A percentile compares a stretch with the other conserved stretches of the same genome.
Evolutionary conservation across 2,329 filamentous ascomycete species (phyloP).

Genomic region (Rhytidhysteron rufulum): DNA sequence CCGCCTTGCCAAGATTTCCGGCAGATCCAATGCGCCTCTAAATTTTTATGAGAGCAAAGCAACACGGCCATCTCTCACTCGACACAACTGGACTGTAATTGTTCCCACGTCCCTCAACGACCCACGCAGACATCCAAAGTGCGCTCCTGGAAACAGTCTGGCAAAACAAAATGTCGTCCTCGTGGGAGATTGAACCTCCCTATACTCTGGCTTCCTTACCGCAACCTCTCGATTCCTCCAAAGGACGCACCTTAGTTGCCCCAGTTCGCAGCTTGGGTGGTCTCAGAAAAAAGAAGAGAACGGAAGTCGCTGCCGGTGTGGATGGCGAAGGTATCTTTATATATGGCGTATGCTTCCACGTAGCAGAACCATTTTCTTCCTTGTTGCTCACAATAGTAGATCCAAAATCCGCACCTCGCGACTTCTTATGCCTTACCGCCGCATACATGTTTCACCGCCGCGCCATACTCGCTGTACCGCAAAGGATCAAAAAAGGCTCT

Average conservation of each 20-base stretch:
- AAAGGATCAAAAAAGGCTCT: slow-evolving; percentile 42
- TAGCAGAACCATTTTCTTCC: not conserved
- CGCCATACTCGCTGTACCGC: slow-evolving; percentile 56
- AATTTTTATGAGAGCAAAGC: too few species aligned
- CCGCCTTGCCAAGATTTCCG: slow-evolving; percentile 1
- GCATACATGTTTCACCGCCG: slow-evolving; percentile 53
- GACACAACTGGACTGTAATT: not conserved
- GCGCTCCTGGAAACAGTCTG: slow-evolving; percentile 8
- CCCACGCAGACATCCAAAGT: slow-evolving; percentile 9
- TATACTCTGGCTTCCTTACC: slow-evolving; percentile 43
- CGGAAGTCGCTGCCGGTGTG: slow-evolving; percentile 57
- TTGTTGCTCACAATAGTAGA: too few species aligned
- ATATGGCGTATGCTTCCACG: slow-evolving; percentile 50
- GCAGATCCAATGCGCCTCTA: not conserved
- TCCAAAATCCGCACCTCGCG: slow-evolving; percentile 58
- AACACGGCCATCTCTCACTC: not conserved
- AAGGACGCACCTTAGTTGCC: slow-evolving; percentile 39
- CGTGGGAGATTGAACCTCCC: slow-evolving; percentile 33
- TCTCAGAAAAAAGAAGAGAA: slow-evolving; percentile 58
- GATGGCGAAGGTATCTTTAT: slow-evolving; percentile 61
- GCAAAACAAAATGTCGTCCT: slow-evolving; percentile 33
- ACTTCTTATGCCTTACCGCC: slow-evolving; percentile 61
- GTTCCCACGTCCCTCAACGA: slow-evolving; percentile 5
- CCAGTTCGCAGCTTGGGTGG: slow-evolving; percentile 53
- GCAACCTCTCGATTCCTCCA: slow-evolving; percentile 36